Evolutionary conservation across 2,329 filamentous ascomycete species (phyloP).

Genomic region (Lachnellula hyalina): DNA sequence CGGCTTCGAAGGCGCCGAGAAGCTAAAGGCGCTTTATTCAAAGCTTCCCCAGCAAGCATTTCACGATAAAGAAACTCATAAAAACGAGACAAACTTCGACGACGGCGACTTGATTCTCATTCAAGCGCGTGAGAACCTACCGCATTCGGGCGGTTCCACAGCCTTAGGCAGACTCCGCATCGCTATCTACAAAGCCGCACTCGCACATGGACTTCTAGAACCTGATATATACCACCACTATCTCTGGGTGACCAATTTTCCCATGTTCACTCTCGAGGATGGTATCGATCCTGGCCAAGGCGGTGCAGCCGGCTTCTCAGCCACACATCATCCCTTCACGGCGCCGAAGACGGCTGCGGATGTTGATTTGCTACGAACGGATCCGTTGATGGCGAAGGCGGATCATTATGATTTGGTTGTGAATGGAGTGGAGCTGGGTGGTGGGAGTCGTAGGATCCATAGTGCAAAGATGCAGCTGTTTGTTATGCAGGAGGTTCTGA

Average conservation of each 20-base stretch:
- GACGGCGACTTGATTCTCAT: constrained; percentile 77
- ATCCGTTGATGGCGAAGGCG: constrained; percentile 68
- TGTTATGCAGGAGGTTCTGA: constrained; percentile 75
- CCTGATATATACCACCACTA: constrained; percentile 48
- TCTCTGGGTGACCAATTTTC: constrained; percentile 87
- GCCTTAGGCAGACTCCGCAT: constrained; percentile 32
- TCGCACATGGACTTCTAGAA: constrained; percentile 21
- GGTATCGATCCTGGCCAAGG: constrained; percentile 61
- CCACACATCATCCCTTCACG: constrained; percentile 95
- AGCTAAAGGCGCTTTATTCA: constrained; percentile 31
- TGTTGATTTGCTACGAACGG: constrained; percentile 64
- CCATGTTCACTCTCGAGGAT: constrained; percentile 74
- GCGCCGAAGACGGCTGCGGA: constrained; percentile 70
- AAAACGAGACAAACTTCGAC: constrained; percentile 36
- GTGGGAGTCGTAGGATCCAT: constrained; percentile 90
- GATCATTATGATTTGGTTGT: constrained; percentile 96
- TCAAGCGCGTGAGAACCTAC: constrained; percentile 64
- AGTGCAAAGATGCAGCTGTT: constrained; percentile 76
- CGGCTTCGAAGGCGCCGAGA: constrained; percentile 64
- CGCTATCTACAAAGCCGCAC: constrained; percentile 27
- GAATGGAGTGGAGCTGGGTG: constrained; percentile 91
- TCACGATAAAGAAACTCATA: constrained; percentile 24
- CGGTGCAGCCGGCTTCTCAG: constrained; percentile 70
- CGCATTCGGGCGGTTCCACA: constrained; percentile 68
- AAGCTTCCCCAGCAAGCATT: constrained; percentile 7